Base-by-base conservation (phyloP, 2,329 filamentous ascomycete genomes). In the Leptographium wingfieldii region DNA sequence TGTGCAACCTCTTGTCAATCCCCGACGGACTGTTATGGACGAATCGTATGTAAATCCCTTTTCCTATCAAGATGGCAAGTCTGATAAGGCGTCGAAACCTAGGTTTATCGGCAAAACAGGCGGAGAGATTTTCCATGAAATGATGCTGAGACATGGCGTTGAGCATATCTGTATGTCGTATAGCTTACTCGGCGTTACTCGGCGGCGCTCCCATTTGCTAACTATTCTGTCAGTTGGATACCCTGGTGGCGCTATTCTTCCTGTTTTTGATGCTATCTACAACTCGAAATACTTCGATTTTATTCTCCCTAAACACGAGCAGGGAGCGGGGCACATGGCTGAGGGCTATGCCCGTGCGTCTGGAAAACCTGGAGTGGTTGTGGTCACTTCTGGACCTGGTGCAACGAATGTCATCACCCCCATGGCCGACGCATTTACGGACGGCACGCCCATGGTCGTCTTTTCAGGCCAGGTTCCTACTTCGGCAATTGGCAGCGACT, bases 191-290 rank as follows among this genome's bases (percentile, higher is more conserved):
- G 22, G 22, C 22, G 22, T 22, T n/a, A 3, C 46, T 9, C 22
- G 3, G 33, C 22, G 3, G 31, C 35, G 5, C 19, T 19, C 16
- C 33, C n/a, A 38, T 25, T n/a, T 35, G 55, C 19, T 25, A 29
- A 49, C 55, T 29, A 5, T 33, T 5, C 16, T 53, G 19, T 14
- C 64, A 89, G 86, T 92, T 69, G 88, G 88, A 63, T 97, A 97
- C 76, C 90, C 92, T 66, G 92, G 92, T 68, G 92, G 94, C 71
- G 92, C 94, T 66, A 97, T 97, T 75, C 85, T 97, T 43, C 94
- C 94, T 68, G 92, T 97, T 52, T 97, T 96, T 77, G 94, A 99
- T 73, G 94, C 94, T 69, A 97, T 99, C 71, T 95, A 95, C 82
- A 96, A 96, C 78, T 97, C 92, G 61, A 85, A 88, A 77, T 88